These are phyloP conservation scores for Aureobasidium subglaciale DNA, from an alignment of 2,329 filamentous ascomycete species.

Conservation along the genomic window DNA sequence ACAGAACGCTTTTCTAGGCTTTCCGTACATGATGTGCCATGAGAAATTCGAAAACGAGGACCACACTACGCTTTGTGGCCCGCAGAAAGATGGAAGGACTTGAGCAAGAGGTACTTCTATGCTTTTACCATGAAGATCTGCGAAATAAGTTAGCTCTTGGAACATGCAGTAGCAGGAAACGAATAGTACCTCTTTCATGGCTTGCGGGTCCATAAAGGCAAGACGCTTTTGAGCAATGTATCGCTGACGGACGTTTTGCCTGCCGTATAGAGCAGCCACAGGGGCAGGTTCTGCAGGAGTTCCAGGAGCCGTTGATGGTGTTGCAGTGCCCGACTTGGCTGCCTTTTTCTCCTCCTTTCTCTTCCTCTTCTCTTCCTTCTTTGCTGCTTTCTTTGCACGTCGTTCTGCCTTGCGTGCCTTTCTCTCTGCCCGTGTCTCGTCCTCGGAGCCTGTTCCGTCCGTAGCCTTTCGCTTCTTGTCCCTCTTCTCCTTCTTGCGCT, in stretches of 20 bases:
- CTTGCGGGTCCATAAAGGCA: constrained; percentile 72
- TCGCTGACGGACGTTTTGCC: constrained; percentile 69
- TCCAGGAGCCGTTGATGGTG: constrained; percentile 13
- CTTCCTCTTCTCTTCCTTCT: constrained; percentile 45
- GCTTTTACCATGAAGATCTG: constrained; percentile 65
- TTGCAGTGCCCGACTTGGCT: not conserved
- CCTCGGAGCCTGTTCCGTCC: constrained; percentile 11
- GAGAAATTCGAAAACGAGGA: not conserved
- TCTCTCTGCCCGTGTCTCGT: constrained; percentile 21
- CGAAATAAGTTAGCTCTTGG: constrained; percentile 7
- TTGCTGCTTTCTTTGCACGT: constrained; percentile 41
- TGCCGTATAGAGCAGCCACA: constrained; percentile 26
- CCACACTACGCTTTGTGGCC: not conserved
- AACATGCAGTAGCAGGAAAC: constrained; percentile 18
- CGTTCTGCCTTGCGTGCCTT: constrained; percentile 37
- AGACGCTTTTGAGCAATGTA: constrained; percentile 85
- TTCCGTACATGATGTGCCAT: not conserved
- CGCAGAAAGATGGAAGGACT: not conserved
- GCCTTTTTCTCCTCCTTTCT: constrained; percentile 38
- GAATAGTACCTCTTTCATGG: constrained; percentile 68
- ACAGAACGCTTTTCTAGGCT: constrained; percentile 11
- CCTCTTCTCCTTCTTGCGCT: constrained; percentile 28
- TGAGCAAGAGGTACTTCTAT: constrained; percentile 8
- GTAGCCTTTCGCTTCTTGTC: constrained; percentile 21
- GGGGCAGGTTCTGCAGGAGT: constrained; percentile 16